Conservation (phyloP, 2,329 filamentous ascomycete species). For the Botrytis porri region DNA sequence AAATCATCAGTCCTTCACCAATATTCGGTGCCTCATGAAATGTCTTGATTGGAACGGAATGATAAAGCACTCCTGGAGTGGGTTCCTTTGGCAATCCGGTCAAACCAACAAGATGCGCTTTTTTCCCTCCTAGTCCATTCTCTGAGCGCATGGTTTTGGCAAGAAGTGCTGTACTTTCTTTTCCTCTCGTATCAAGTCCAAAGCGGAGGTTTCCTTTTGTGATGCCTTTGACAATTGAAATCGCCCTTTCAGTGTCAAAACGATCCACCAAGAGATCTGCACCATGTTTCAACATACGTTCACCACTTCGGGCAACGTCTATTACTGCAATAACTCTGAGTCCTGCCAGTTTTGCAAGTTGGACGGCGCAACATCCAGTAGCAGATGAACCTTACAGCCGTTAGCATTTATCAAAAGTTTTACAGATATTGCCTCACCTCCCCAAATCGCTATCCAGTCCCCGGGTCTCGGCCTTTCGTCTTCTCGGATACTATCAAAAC, state of each 20-base stretch:
- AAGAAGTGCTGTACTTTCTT: conserved; percentile 59
- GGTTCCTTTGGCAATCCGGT: conserved; percentile 60
- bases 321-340: conserved; percentile 64
- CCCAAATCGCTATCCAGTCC: conserved; percentile 74
- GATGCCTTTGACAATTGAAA: conserved; percentile 60
- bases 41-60: conserved; percentile 66
- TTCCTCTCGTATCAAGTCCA: conserved; percentile 65
- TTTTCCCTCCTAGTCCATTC: conserved; percentile 23
- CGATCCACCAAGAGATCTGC: conserved; percentile 68
- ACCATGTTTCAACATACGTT: conserved; percentile 49
- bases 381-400: conserved; percentile 56
- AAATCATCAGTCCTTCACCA: conserved; percentile 60
- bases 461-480: conserved; percentile 55
- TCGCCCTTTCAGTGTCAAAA: conserved; percentile 61
- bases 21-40: conserved; percentile 67
- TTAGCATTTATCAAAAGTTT: conserved; percentile 7
- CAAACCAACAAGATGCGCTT: conserved; percentile 63
- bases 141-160: conserved; percentile 29
- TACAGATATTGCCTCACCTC: conserved; percentile 45
- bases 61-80: conserved; percentile 30
- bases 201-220: conserved; percentile 60
- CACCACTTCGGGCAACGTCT: conserved; percentile 64
- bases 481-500: conserved; percentile 52
- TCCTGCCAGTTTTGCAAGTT: conserved; percentile 65
- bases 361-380: conserved; percentile 63